Conservation (phyloP, 805 yeast species). For the Debaryomyces hansenii region DNA sequence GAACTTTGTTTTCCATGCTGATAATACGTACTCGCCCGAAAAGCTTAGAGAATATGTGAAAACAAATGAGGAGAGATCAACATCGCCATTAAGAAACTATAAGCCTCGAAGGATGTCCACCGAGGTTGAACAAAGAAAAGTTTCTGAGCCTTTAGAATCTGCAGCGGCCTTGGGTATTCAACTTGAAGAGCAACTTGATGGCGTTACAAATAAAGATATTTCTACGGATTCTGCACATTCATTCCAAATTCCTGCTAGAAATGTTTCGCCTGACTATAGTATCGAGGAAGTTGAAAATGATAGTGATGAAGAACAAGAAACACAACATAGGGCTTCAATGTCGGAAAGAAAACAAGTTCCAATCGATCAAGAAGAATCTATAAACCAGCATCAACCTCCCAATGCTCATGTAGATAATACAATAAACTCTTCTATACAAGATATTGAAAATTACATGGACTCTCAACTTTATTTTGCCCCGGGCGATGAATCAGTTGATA, state of each 20-base stretch:
- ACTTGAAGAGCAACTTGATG: conserved; percentile 20
- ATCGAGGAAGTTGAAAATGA: conserved; percentile 37
- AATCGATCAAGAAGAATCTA: conserved; percentile 8
- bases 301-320: conserved; percentile 19
- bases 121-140: conserved; percentile 12
- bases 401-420: conserved; percentile 6
- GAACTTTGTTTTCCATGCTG: conserved; percentile 15
- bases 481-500: background rate
- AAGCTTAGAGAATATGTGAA: conserved; percentile 24
- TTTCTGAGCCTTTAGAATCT: conserved; percentile 24
- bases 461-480: conserved; percentile 24
- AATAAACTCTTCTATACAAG: conserved; percentile 38
- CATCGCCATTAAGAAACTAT: conserved; percentile 24
- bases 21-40: conserved; percentile 8
- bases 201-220: background rate
- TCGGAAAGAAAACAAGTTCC: background rate
- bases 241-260: conserved; percentile 2
- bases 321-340: too few species aligned
- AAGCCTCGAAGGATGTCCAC: conserved; percentile 8
- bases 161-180: conserved; percentile 26
- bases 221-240: conserved; percentile 4
- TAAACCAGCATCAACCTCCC: background rate
- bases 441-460: conserved; percentile 40
- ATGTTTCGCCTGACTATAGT: conserved; percentile 30
- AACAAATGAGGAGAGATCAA: conserved; percentile 12